Conservation (phyloP, 2,329 filamentous ascomycete species). For the Xylaria sp. region DNA sequence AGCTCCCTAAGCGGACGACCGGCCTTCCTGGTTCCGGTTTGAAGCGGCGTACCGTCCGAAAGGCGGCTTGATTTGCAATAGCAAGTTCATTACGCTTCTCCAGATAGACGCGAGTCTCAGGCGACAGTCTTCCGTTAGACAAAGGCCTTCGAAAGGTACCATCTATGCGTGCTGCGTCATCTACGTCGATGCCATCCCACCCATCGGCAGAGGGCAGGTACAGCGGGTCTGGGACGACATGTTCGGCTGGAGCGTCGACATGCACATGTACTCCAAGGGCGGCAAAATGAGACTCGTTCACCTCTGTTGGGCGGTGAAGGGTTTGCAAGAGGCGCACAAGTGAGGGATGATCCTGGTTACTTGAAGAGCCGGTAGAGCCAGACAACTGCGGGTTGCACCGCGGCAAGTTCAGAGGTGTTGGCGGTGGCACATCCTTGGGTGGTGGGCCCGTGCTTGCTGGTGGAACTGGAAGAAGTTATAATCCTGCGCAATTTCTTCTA, state of each 20-base stretch:
- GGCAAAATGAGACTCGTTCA: conserved; percentile 62
- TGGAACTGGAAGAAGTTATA: conserved; percentile 44
- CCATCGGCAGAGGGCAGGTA: conserved; percentile 63
- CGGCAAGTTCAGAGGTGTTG: conserved; percentile 66
- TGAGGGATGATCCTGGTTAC: conserved; percentile 47
- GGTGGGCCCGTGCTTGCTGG: conserved; percentile 42
- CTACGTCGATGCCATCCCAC: conserved; percentile 61
- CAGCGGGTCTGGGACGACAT: conserved; percentile 64
- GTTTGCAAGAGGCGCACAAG: conserved; percentile 63
- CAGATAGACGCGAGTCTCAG: conserved; percentile 66
- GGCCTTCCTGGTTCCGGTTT: conserved; percentile 63
- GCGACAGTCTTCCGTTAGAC: conserved; percentile 64
- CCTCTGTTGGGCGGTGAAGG: conserved; percentile 63
- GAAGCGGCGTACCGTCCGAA: conserved; percentile 69
- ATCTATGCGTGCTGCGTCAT: conserved; percentile 62
- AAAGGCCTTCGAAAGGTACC: conserved; percentile 59
- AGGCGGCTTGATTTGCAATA: conserved; percentile 66
- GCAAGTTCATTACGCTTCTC: conserved; percentile 69
- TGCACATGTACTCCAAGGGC: conserved; percentile 68
- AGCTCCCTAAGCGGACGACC: conserved; percentile 67
- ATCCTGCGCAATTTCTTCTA: conserved; percentile 34
- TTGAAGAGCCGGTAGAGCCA: conserved; percentile 30
- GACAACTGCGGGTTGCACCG: conserved; percentile 51
- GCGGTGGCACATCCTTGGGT: conserved; percentile 64
- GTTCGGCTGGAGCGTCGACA: conserved; percentile 57